Evolutionary conservation across 2,329 filamentous ascomycete genomes (phyloP).

Genomic region (Trichoderma atrobrunneum): DNA sequence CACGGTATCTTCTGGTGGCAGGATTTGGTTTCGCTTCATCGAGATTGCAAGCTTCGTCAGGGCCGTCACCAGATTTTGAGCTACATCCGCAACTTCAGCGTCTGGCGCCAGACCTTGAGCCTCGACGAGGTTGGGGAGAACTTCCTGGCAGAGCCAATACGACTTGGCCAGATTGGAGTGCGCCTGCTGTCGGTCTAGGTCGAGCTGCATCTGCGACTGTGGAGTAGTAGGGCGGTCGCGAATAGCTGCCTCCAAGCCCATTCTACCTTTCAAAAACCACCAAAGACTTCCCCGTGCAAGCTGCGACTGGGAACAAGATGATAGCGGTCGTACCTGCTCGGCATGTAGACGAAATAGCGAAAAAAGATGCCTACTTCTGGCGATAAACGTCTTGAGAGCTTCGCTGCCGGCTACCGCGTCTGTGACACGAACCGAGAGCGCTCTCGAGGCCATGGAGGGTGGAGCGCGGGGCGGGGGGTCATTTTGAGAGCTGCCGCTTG

Average conservation of each 20-base stretch:
- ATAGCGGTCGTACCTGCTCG: conserved; percentile 66
- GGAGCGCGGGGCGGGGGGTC: conserved; percentile 20
- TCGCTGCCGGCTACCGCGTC: conserved; percentile 56
- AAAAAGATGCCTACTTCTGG: conserved; percentile 69
- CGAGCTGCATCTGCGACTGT: conserved; percentile 52
- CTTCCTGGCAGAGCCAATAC: conserved; percentile 70
- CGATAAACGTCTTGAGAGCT: conserved; percentile 67
- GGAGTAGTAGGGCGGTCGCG: conserved; percentile 56
- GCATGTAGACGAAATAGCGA: conserved; percentile 76
- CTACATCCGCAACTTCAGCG: conserved; percentile 50
- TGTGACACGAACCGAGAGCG: conserved; percentile 39
- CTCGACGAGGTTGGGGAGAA: conserved; percentile 49
- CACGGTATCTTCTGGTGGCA: conserved; percentile 66
- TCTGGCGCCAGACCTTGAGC: conserved; percentile 42
- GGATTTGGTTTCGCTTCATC: conserved; percentile 78
- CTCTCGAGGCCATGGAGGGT: conserved; percentile 30
- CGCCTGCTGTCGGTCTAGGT: conserved; percentile 66
- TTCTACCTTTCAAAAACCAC: conserved; percentile 86
- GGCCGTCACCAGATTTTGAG: conserved; percentile 58
- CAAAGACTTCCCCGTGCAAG: conserved; percentile 73
- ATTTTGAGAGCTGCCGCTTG: conserved; percentile 28
- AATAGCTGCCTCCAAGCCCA: conserved; percentile 69
- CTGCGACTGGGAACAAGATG: conserved; percentile 60
- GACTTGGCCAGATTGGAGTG: conserved; percentile 83
- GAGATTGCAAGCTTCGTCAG: conserved; percentile 74